phyloP scores from a whole-genome alignment of 1,139 yeast genomes.

The Candida sp. region DNA sequence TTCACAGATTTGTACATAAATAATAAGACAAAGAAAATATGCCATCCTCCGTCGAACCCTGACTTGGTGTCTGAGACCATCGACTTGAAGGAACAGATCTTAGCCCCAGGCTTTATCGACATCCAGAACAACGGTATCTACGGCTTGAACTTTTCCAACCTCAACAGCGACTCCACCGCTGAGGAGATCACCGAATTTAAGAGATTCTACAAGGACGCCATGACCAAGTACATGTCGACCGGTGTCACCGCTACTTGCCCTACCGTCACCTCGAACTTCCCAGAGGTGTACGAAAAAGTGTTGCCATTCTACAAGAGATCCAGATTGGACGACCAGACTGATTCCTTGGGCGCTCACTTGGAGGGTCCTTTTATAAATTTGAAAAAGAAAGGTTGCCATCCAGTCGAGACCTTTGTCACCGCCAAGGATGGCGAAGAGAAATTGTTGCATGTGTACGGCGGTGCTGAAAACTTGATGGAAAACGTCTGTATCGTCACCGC shows the following conservation, averaged over 20 bases:
- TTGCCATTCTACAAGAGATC: slow-evolving; percentile 49
- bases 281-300: slow-evolving; percentile 55
- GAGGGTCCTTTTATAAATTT: slow-evolving; percentile 67
- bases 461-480: slow-evolving; percentile 37
- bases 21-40: slow-evolving; percentile 47
- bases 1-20: slow-evolving; percentile 52
- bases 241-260: slow-evolving; percentile 69
- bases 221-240: slow-evolving; percentile 52
- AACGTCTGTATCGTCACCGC: slow-evolving; percentile 60
- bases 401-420: slow-evolving; percentile 56
- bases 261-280: slow-evolving; percentile 60
- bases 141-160: slow-evolving; percentile 59
- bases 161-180: slow-evolving; percentile 36
- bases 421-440: slow-evolving; percentile 44
- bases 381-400: slow-evolving; percentile 67
- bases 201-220: slow-evolving; percentile 44
- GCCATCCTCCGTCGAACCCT: slow-evolving; percentile 21
- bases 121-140: slow-evolving; percentile 67
- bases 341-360: slow-evolving; percentile 65
- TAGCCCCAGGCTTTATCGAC: slow-evolving; percentile 67
- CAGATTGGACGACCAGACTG: slow-evolving; percentile 43
- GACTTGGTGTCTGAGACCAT: slow-evolving; percentile 25
- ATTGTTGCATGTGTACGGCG: slow-evolving; percentile 52
- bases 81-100: slow-evolving; percentile 51
- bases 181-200: slow-evolving; percentile 36